phyloP scores from a whole-genome alignment of 2,329 filamentous ascomycete species.

The Annulohypoxylon truncatum region DNA sequence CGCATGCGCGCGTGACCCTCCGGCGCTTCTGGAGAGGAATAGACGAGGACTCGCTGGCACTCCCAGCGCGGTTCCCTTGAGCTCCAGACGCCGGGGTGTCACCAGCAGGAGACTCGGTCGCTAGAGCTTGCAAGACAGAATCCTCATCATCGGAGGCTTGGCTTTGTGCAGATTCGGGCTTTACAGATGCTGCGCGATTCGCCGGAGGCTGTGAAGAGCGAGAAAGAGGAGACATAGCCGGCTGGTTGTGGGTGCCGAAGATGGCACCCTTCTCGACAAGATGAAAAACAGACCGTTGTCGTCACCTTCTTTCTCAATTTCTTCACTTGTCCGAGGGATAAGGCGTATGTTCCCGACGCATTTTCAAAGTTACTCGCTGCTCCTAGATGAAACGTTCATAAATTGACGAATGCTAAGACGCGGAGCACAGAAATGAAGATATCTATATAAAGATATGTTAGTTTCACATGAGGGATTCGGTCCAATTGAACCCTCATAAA shows the following conservation, averaged over 20 bases:
- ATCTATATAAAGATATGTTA: constrained; percentile 29
- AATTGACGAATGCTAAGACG: constrained; percentile 10
- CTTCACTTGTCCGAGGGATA: constrained; percentile 41
- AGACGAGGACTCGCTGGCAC: constrained; percentile 53
- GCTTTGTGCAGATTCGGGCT: constrained; percentile 49
- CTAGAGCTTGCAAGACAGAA: constrained; percentile 32
- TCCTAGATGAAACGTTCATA: constrained; percentile 16
- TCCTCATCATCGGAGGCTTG: constrained; percentile 57
- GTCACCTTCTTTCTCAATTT: constrained; percentile 40
- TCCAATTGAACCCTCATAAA: constrained; percentile 23
- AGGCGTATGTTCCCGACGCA: constrained; percentile 34
- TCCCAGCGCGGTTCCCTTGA: constrained; percentile 43
- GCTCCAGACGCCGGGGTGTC: constrained; percentile 53
- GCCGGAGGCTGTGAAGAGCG: constrained; percentile 46
- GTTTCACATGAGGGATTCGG: constrained; percentile 20
- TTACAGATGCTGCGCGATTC: constrained; percentile 43
- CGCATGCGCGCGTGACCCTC: constrained; percentile 82
- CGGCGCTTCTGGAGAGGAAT: constrained; percentile 79
- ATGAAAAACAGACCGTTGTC: constrained; percentile 23
- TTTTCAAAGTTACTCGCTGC: constrained; percentile 34
- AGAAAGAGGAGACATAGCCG: constrained; percentile 48
- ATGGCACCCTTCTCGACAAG: constrained; percentile 30
- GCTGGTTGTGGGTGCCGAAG: constrained; percentile 29
- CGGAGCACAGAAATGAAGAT: constrained; percentile 17
- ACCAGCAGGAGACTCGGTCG: constrained; percentile 53